These are phyloP conservation scores for Neurospora pannonica DNA, from an alignment of 495 filamentous ascomycete genomes.

Conservation along the genomic window DNA sequence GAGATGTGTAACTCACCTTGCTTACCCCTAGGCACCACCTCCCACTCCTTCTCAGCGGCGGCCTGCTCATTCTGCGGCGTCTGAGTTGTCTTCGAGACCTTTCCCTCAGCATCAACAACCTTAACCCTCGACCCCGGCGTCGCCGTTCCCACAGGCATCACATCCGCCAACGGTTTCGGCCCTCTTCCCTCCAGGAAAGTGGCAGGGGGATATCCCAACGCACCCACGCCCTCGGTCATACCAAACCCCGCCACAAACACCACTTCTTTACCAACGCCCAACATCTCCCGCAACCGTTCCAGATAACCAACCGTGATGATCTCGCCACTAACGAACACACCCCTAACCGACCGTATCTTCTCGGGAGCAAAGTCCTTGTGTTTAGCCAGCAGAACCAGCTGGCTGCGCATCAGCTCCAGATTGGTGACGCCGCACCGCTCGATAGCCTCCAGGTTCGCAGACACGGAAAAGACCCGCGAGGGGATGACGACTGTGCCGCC, in stretches of 20 bases:
- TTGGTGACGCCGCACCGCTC: not conserved
- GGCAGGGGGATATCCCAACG: not conserved
- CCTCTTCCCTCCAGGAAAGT: not conserved
- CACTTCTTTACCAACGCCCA: not conserved
- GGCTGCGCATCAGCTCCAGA: not conserved
- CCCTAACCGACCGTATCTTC: not conserved
- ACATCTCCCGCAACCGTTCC: not conserved
- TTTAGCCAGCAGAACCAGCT: not conserved
- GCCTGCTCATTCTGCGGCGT: not conserved
- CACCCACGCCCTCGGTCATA: not conserved
- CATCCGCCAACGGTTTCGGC: not conserved
- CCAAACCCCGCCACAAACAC: not conserved
- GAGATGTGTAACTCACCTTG: not conserved
- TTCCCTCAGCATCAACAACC: not conserved
- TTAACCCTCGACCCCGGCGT: not conserved
- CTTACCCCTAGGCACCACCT: not conserved
- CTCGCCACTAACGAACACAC: not conserved
- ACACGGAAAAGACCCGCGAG: not conserved
- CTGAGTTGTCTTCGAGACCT: not conserved
- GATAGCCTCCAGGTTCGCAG: not conserved
- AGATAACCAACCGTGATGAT: not conserved
- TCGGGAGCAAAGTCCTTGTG: not conserved
- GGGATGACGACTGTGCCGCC: not conserved
- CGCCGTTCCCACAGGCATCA: not conserved
- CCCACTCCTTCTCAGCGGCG: not conserved